A percentile compares a stretch with the other conserved stretches of the same genome.
These are phyloP conservation scores for Kodamaea laetipori DNA, from an alignment of 805 yeast genomes.

Conservation along the genomic window DNA sequence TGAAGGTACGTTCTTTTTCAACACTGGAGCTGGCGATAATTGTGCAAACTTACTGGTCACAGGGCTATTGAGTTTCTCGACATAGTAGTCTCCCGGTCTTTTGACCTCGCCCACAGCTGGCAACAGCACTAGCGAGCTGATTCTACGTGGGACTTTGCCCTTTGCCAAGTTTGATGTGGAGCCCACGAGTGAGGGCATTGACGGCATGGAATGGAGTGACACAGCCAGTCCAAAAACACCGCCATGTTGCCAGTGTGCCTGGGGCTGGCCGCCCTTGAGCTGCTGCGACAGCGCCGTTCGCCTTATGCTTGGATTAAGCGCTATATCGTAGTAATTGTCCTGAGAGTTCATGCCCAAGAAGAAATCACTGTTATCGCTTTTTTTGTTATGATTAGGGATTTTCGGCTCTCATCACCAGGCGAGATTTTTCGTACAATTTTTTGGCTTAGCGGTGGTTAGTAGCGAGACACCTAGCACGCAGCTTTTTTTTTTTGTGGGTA, in stretches of 20 bases:
- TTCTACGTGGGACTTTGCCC: constrained; percentile 7
- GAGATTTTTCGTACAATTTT: too few species aligned
- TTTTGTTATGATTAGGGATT: constrained; percentile 5
- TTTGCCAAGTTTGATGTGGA: not conserved
- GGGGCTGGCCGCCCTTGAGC: not conserved
- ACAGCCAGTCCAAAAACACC: constrained; percentile 5
- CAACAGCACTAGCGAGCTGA: constrained; percentile 8
- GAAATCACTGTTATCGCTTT: not conserved
- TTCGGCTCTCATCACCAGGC: constrained; percentile 5
- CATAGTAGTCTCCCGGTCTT: constrained; percentile 45
- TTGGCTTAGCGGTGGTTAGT: not conserved
- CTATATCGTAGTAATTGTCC: constrained; percentile 12
- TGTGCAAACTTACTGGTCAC: constrained; percentile 14
- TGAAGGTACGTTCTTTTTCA: not conserved
- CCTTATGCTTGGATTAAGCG: constrained; percentile 6
- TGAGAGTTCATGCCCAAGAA: constrained; percentile 4
- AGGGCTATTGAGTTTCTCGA: constrained; percentile 26
- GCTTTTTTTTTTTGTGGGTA: not conserved
- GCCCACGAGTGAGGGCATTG: constrained; percentile 4
- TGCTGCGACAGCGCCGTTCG: constrained; percentile 8
- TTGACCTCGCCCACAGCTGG: constrained; percentile 17
- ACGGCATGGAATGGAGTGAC: constrained; percentile 6
- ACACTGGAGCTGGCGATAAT: not conserved
- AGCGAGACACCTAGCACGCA: not conserved
- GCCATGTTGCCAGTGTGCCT: not conserved